Base-by-base conservation (phyloP, 2,329 filamentous ascomycete genomes). In the Alternaria burnsii region DNA sequence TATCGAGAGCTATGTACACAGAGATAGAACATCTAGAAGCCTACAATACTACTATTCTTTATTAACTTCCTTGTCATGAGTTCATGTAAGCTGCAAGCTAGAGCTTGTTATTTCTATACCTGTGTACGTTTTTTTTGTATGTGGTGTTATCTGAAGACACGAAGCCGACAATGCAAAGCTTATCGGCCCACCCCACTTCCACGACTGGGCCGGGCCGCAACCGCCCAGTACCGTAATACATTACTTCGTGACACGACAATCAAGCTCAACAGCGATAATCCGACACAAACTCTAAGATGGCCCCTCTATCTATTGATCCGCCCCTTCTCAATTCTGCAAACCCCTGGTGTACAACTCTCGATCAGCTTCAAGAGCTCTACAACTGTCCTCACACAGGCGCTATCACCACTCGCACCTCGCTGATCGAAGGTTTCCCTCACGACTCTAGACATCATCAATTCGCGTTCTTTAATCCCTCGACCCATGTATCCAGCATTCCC, bases 291-390 rank as follows among this genome's bases (percentile, higher is more conserved):
- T n/a, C 16, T 9, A 58, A 40, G 12, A 73, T 76, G 73, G 70
- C 67, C 41, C 61, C 78, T 10, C 78, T 90, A 10, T 52, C 67
- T 8, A 87, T 93, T 61, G 68, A 81, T 43, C 90, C 89, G 0
- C 89, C 90, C 0, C 81, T 94, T 7, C 81, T 93, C 65, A 94
- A 94, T 78, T 91, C 90, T 0, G 87, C 91, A 30, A 89, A 87
- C 51, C 91, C 91, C 0, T 93, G 91, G 91, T 90, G 91, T 26
- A 92, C 90, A 0, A 87, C 85, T 3, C 76, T 85, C 5, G 81
- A 84, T 5, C 86, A 93, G 64, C 84, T 94, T 4, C 75, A 80
- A 40, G 78, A 79, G 2, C 85, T 94, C 7, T 91, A 91, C 71
- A 74, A 80, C 30, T 88, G 83, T 51, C 81, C 85, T 0, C 80